phyloP scores from a whole-genome alignment of 164 flowering plant genomes.

The Macadamia tetraphylla region DNA sequence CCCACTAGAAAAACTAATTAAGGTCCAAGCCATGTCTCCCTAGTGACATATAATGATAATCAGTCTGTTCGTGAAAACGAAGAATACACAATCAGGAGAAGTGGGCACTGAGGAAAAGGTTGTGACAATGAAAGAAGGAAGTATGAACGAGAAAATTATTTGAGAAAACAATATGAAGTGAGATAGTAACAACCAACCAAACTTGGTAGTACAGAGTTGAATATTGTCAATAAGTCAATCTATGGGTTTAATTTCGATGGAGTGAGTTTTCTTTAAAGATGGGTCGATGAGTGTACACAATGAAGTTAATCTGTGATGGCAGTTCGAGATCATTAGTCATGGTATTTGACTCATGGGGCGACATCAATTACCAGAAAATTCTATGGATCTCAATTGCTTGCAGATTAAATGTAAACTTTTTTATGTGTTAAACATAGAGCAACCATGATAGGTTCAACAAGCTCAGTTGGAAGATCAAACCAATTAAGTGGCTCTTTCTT shows the following conservation, averaged over 20 bases:
- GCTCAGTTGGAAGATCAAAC: not conserved
- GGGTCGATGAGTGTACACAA: not conserved
- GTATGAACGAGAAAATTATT: not conserved
- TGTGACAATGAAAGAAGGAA: not conserved
- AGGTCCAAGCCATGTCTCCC: not conserved
- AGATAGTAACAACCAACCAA: slow-evolving; percentile 1
- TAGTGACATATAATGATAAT: not conserved
- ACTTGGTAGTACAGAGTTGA: not conserved
- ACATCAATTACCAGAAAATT: not conserved
- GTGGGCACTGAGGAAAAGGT: not conserved
- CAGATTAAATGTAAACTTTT: not conserved
- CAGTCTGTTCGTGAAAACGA: not conserved
- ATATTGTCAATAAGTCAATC: not conserved
- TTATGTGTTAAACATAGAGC: not conserved
- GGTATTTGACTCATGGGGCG: not conserved
- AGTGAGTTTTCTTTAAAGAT: not conserved
- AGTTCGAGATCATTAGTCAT: not conserved
- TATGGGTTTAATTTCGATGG: not conserved
- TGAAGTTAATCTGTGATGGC: not conserved
- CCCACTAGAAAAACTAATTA: not conserved
- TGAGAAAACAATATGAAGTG: too few relatives aligned
- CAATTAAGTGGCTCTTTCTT: not conserved
- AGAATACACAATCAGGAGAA: not conserved
- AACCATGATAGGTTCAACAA: not conserved
- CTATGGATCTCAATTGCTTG: not conserved